Conservation (phyloP, 805 yeast genomes). For the Saturnispora ahearnii region DNA sequence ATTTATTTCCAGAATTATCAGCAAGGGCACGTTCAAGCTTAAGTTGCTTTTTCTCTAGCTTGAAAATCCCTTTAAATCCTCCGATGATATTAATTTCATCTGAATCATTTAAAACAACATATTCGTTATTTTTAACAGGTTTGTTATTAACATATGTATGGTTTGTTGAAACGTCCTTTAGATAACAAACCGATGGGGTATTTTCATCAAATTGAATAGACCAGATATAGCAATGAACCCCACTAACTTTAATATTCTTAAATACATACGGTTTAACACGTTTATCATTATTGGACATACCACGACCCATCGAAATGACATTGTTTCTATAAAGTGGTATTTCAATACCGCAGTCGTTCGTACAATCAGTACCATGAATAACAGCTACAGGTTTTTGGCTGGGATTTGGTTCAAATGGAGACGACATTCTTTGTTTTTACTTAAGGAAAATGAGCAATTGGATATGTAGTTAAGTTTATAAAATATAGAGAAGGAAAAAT, state of each 20-base stretch:
- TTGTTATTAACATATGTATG: constrained; percentile 38
- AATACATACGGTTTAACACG: constrained; percentile 12
- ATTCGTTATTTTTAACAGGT: constrained; percentile 23
- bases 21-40: neutral
- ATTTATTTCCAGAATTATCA: constrained; percentile 15
- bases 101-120: constrained; percentile 25
- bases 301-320: constrained; percentile 38
- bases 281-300: constrained; percentile 13
- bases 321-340: constrained; percentile 23
- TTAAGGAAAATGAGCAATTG: neutral
- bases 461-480: neutral
- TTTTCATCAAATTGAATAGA: constrained; percentile 37
- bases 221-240: constrained; percentile 35
- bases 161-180: constrained; percentile 43
- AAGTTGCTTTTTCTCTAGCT: constrained; percentile 11
- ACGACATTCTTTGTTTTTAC: neutral
- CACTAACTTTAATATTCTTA: constrained; percentile 30
- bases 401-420: neutral
- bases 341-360: neutral
- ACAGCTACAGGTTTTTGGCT: neutral
- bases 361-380: neutral
- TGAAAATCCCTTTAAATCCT: constrained; percentile 17
- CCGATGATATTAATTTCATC: constrained; percentile 34
- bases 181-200: constrained; percentile 38
- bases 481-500: neutral